phyloP scores from a whole-genome alignment of 805 yeast species.

The Kurtzmaniella fragi region DNA sequence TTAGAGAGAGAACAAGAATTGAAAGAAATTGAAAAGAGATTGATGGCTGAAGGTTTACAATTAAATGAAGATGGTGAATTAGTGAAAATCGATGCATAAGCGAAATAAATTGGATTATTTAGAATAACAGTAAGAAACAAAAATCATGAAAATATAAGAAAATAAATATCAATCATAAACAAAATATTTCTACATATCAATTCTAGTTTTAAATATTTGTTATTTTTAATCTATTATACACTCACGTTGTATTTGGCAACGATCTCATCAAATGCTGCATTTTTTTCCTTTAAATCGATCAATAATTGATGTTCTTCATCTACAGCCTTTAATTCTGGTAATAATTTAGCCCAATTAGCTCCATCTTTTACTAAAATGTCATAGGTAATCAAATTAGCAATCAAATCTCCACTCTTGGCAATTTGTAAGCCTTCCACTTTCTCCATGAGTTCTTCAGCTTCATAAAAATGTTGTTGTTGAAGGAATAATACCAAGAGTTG shows the following conservation, averaged over 20 bases:
- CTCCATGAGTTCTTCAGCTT: constrained; percentile 58
- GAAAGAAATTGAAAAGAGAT: constrained; percentile 71
- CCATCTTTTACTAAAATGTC: constrained; percentile 42
- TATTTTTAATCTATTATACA: constrained; percentile 1
- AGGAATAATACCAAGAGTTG: constrained; percentile 72
- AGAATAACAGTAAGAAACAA: too few species aligned
- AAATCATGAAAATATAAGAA: too few species aligned
- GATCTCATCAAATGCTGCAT: constrained; percentile 60
- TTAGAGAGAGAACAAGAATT: constrained; percentile 81
- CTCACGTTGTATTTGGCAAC: constrained; percentile 49
- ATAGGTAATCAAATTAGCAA: constrained; percentile 64
- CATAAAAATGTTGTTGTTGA: constrained; percentile 76
- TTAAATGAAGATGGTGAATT: constrained; percentile 34
- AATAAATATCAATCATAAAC: too few species aligned
- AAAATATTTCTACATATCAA: not conserved
- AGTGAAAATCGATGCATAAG: constrained; percentile 19
- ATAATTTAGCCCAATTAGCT: constrained; percentile 43
- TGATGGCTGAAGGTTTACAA: constrained; percentile 52
- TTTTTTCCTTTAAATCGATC: constrained; percentile 56
- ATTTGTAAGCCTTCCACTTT: constrained; percentile 23
- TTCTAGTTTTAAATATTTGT: too few species aligned
- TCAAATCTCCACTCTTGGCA: constrained; percentile 37
- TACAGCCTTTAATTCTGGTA: constrained; percentile 39
- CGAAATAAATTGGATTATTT: too few species aligned
- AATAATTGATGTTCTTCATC: constrained; percentile 56